A percentile compares a stretch with the other conserved stretches of the same genome.
Evolutionary conservation across 768 basidiomycete species (phyloP).

Genomic region (Candolleomyces aberdarensis): DNA sequence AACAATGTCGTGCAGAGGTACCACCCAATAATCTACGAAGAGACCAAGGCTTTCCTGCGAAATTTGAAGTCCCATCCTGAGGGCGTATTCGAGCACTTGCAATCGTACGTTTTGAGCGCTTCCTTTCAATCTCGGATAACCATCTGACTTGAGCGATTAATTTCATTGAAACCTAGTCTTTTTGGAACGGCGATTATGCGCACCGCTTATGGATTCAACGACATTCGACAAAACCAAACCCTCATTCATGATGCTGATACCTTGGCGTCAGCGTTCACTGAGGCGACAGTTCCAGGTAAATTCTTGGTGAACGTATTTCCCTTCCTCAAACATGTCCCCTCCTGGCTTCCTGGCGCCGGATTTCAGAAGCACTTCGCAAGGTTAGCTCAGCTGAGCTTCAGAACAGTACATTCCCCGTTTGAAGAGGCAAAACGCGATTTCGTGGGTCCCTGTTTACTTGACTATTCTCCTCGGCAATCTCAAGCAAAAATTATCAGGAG

Average conservation of each 20-base stretch:
- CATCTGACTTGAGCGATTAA: background rate
- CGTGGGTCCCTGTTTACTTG: background rate
- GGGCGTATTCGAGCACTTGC: background rate
- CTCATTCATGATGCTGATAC: background rate
- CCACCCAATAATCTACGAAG: slow-evolving; percentile 11
- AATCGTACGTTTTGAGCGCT: background rate
- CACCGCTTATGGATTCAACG: slow-evolving; percentile 3
- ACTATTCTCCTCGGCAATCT: background rate
- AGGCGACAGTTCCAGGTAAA: background rate
- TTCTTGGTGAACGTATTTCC: slow-evolving; percentile 7
- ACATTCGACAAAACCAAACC: background rate
- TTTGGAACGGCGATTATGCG: background rate
- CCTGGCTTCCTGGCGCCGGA: slow-evolving; percentile 6
- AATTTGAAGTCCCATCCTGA: background rate
- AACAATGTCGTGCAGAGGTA: slow-evolving; percentile 11
- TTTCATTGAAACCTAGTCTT: background rate
- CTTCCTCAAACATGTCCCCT: slow-evolving; percentile 1
- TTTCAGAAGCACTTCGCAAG: background rate
- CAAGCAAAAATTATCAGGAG: background rate
- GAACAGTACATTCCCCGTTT: background rate
- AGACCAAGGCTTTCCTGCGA: background rate
- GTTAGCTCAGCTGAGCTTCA: background rate
- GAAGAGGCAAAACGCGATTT: background rate
- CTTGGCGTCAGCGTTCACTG: background rate
- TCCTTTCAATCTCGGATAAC: background rate